Evolutionary conservation across 1,284 basidiomycete species (phyloP).

Genomic region (Melampsora americana): DNA sequence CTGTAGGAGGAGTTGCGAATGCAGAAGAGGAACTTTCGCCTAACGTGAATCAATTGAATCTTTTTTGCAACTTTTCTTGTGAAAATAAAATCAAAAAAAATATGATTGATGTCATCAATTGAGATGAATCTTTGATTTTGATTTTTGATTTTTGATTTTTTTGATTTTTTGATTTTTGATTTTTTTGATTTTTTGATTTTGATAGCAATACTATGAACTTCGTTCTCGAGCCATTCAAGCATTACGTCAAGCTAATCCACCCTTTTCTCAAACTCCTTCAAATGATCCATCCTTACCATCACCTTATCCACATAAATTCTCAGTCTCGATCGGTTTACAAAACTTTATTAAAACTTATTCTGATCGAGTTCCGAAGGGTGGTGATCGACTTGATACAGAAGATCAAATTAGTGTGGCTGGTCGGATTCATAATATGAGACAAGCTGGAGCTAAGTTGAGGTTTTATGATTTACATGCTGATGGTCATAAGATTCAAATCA

Average conservation of each 20-base stretch:
- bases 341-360: slow-evolving; percentile 71
- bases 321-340: slow-evolving; percentile 76
- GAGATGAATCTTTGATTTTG: no score
- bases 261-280: slow-evolving; percentile 62
- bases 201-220: slow-evolving; percentile 95
- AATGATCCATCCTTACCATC: slow-evolving; percentile 62
- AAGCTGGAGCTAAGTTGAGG: slow-evolving; percentile 74
- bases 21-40: slow-evolving; percentile 73
- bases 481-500: slow-evolving; percentile 89
- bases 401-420: slow-evolving; percentile 69
- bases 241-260: slow-evolving; percentile 60
- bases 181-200: slow-evolving; percentile 23
- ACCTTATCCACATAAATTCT: slow-evolving; percentile 99
- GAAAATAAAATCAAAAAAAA: no score
- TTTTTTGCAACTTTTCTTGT: no score
- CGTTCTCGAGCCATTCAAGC: slow-evolving; percentile 81
- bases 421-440: slow-evolving; percentile 84
- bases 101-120: no score
- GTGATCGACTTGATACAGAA: slow-evolving; percentile 35
- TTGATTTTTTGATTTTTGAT: no score
- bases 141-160: no score
- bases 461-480: slow-evolving; percentile 96
- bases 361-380: slow-evolving; percentile 27
- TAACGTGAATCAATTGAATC: slow-evolving; percentile 55
- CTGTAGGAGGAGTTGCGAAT: slow-evolving; percentile 52